Evolutionary conservation across 2,329 filamentous ascomycete species (phyloP).

Genomic region (Colletotrichum siamense): DNA sequence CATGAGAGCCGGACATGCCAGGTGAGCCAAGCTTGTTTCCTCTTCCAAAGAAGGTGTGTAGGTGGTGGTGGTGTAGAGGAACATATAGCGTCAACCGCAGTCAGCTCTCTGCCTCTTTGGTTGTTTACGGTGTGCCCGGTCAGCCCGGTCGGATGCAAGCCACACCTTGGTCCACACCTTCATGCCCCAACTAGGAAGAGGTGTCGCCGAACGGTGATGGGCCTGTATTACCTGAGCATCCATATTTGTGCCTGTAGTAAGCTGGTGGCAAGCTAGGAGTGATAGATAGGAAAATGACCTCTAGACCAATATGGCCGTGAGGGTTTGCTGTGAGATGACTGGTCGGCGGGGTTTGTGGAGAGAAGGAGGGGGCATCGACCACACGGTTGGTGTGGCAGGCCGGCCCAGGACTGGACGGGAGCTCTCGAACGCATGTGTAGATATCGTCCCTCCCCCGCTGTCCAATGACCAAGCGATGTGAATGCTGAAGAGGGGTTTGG

Average conservation of each 20-base stretch:
- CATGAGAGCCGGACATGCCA: neutral
- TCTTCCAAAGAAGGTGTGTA: neutral
- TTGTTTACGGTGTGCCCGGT: neutral
- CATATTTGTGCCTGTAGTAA: neutral
- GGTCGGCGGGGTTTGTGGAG: neutral
- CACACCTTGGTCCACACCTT: neutral
- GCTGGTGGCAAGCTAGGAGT: neutral
- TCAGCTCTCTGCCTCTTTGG: neutral
- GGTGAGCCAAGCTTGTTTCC: neutral
- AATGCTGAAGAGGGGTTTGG: neutral
- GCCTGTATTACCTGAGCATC: neutral
- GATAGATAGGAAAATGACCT: neutral
- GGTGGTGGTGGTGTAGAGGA: neutral
- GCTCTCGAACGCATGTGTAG: neutral
- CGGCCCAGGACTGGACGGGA: neutral
- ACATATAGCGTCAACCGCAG: neutral
- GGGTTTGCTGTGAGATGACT: slow-evolving; percentile 1
- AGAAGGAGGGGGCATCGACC: neutral
- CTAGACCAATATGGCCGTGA: neutral
- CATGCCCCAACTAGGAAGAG: neutral
- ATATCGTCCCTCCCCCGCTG: neutral
- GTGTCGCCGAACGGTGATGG: neutral
- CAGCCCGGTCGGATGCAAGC: slow-evolving; percentile 3
- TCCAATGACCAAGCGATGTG: neutral
- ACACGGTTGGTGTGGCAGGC: neutral